These are phyloP conservation scores for Neocallimastix lanati DNA, from an alignment of 192 early-diverging fungal genomes.

Conservation along the genomic window DNA sequence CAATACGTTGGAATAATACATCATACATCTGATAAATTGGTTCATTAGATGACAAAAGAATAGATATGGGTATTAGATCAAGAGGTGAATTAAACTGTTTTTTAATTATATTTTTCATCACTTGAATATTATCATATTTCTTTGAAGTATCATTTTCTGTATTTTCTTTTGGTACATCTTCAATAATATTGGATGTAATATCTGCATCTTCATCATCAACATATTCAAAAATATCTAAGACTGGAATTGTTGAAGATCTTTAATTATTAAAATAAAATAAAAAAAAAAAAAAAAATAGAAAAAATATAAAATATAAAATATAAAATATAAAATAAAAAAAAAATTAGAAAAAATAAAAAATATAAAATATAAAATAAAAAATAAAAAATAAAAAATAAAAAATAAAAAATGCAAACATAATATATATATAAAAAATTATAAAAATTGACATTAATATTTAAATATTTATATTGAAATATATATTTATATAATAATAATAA, in stretches of 20 bases:
- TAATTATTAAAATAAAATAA: background rate
- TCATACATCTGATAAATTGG: background rate
- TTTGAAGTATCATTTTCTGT: background rate
- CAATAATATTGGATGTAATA: background rate
- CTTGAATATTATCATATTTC: background rate
- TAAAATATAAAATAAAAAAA: too few relatives aligned
- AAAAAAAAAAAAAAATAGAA: too few relatives aligned
- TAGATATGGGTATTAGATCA: background rate
- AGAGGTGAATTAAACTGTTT: background rate
- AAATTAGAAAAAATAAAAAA: too few relatives aligned
- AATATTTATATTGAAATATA: too few relatives aligned
- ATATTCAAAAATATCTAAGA: background rate
- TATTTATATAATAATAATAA: too few relatives aligned
- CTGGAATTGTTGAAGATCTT: background rate
- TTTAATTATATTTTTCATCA: background rate
- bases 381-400: too few relatives aligned
- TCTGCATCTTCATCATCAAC: background rate
- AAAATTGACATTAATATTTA: too few relatives aligned
- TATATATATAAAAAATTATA: too few relatives aligned
- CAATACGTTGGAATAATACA: background rate
- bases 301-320: too few relatives aligned
- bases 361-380: too few relatives aligned
- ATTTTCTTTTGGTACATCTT: background rate
- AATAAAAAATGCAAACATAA: too few relatives aligned
- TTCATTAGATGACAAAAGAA: background rate